Percentiles rank a stretch among this genome's conserved stretches.
These are phyloP conservation scores for Heterobasidion annosum DNA, from an alignment of 1,284 basidiomycete species.

Conservation along the genomic window DNA sequence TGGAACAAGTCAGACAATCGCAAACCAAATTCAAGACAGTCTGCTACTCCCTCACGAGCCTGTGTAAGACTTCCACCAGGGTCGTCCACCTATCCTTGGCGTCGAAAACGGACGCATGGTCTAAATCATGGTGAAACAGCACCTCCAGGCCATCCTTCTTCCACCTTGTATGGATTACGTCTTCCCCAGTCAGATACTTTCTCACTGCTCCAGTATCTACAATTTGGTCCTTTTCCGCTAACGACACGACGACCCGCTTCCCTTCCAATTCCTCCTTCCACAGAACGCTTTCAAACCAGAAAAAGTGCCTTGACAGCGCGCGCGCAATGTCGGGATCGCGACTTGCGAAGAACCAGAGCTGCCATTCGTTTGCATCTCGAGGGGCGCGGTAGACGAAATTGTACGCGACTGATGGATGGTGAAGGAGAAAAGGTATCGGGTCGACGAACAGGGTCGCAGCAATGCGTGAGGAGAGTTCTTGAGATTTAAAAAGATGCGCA, in stretches of 20 bases:
- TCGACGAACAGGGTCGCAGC: constrained; percentile 42
- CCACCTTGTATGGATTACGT: constrained; percentile 25
- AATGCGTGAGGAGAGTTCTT: constrained; percentile 23
- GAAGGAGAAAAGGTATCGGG: constrained; percentile 55
- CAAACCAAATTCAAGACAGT: background rate
- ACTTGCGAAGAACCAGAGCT: constrained; percentile 60
- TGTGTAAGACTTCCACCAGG: constrained; percentile 30
- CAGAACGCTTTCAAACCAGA: constrained; percentile 53
- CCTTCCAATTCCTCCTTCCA: constrained; percentile 48
- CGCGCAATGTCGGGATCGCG: constrained; percentile 54
- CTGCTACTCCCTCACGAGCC: constrained; percentile 19
- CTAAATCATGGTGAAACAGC: constrained; percentile 37
- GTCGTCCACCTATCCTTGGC: constrained; percentile 22
- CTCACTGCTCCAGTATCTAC: constrained; percentile 41
- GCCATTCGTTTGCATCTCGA: constrained; percentile 47
- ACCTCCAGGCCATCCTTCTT: constrained; percentile 32
- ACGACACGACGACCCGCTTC: constrained; percentile 25
- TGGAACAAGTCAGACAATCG: background rate
- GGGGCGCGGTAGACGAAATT: constrained; percentile 59
- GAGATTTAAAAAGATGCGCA: constrained; percentile 34
- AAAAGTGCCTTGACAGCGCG: constrained; percentile 49
- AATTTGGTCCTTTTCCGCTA: constrained; percentile 51
- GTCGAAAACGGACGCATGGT: constrained; percentile 52
- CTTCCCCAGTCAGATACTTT: constrained; percentile 40
- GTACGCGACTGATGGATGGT: constrained; percentile 49